These are phyloP conservation scores for Tulasnella sp. DNA, from an alignment of 768 basidiomycete species.

Conservation along the genomic window DNA sequence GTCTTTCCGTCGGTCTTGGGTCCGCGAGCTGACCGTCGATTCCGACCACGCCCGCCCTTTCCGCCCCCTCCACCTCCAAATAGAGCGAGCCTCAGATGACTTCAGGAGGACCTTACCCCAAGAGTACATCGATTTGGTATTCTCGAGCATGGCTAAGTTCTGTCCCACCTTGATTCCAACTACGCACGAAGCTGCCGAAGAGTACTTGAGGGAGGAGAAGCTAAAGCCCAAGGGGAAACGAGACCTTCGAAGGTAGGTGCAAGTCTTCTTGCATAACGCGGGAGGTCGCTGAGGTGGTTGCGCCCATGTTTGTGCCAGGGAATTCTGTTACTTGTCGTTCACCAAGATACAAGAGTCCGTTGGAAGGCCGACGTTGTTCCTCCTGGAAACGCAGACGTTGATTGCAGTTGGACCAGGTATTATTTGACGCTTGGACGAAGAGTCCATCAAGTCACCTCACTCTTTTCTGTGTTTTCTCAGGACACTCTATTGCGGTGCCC, in stretches of 20 bases:
- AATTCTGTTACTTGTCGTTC: conserved; percentile 18
- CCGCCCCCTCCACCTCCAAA: background rate
- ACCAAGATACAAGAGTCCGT: background rate
- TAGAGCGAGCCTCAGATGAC: conserved; percentile 4
- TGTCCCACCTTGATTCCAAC: conserved; percentile 21
- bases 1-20: too few species aligned
- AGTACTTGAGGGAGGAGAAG: conserved; percentile 21
- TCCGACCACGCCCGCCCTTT: background rate
- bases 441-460: background rate
- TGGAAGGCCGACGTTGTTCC: conserved; percentile 14
- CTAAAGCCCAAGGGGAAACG: conserved; percentile 20
- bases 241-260: conserved; percentile 13
- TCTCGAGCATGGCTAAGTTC: conserved; percentile 21
- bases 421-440: too few species aligned
- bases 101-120: background rate
- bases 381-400: conserved; percentile 18
- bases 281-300: background rate
- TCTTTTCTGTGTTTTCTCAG: background rate
- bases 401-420: conserved; percentile 19
- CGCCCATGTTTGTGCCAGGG: background rate
- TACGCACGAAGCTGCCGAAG: conserved; percentile 13
- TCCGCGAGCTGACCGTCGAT: background rate
- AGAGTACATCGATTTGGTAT: conserved; percentile 15
- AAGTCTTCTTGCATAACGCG: background rate
- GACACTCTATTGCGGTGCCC: conserved; percentile 12